Percentiles rank a stretch among this genome's conserved stretches.
These are phyloP conservation scores for Trapa incisa DNA, from an alignment of 345 rosid genomes.

Conservation along the genomic window DNA sequence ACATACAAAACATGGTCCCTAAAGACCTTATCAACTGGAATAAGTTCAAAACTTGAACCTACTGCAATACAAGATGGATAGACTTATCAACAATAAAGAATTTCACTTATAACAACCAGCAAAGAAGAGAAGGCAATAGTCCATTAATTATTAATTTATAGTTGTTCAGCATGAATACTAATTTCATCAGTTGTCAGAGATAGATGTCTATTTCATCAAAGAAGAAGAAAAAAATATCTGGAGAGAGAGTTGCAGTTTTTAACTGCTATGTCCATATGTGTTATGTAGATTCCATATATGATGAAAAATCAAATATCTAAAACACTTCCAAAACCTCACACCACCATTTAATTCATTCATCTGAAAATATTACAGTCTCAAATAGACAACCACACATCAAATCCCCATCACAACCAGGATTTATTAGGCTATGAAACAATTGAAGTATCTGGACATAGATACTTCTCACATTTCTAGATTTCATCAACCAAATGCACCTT, in stretches of 20 bases:
- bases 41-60: background rate
- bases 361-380: background rate
- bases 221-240: background rate
- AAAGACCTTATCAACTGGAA: background rate
- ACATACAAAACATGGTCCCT: background rate
- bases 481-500: slow-evolving; percentile 24
- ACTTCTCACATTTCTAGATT: background rate
- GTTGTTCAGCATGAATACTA: background rate
- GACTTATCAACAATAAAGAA: background rate
- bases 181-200: background rate
- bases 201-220: background rate
- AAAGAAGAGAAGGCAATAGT: background rate
- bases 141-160: background rate
- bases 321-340: background rate
- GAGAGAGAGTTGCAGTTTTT: background rate
- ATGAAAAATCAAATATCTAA: background rate
- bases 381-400: background rate
- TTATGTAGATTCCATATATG: background rate
- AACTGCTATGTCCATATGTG: background rate
- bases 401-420: background rate
- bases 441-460: background rate
- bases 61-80: background rate
- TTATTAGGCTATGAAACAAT: background rate
- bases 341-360: background rate
- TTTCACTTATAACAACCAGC: background rate